Evolutionary conservation across 345 rosid genomes (phyloP), one percentile per base, ranked within the genome.

Genomic region (Murraya koenigii): DNA sequence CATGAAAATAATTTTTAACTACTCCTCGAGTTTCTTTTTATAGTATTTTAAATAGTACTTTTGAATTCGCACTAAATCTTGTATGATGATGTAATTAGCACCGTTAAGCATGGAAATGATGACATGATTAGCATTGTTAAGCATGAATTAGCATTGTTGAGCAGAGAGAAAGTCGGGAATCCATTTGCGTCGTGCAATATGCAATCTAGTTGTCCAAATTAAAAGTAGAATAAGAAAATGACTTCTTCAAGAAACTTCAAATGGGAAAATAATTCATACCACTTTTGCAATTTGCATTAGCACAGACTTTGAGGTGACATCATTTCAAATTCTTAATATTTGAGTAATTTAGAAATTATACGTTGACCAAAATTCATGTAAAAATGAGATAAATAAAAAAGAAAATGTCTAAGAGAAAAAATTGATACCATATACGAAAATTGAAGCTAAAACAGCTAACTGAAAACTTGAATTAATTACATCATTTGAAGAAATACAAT

Each of bases 191-290:
- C 5, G n/a, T 15, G 28, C n/a, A 73, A 60, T 73, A 61, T 74
- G 58, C 38, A 61, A 38, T 41, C 66, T 61, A 39, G 8, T 74
- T 74, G 77, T 61, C 39, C 19, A 20, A 44, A 44, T 44, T 44
- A 11, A 74, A 61, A 28, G 28, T 61, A 60, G 68, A 74, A 74
- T 17, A 41, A 26, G 77, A 61, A 39, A 41, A 74, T 28, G 77
- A 41, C 77, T 19, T 41, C 68, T 70, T 74, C 69, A 20, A 26
- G 56, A 73, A 61, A 39, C 58, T 74, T 74, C 59, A 17, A 17
- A 41, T 25, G 47, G 54, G 4, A 17, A 14, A 72, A 36, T 8
- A 4, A 39, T 60, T 25, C 36, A 26, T 26, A 25, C 49, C 76
- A 60, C 33, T 13, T 60, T 38, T 59, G 66, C 36, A 39, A 59